Conservation (phyloP, 129 eudicot genomes). For the Flaveria trinervia region DNA sequence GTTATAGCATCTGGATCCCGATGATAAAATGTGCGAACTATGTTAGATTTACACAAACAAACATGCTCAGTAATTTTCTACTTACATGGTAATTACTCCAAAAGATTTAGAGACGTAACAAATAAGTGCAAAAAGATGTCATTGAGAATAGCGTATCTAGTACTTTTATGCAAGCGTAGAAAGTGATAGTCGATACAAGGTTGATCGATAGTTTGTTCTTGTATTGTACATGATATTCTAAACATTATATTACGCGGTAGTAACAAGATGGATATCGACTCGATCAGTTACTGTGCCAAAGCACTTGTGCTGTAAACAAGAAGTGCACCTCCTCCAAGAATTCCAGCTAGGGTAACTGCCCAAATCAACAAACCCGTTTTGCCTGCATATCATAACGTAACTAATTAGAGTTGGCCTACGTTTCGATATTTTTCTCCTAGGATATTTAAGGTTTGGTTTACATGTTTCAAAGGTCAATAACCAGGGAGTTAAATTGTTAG, state of each 20-base stretch:
- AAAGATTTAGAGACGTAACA: neutral
- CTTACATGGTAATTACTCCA: too few species aligned
- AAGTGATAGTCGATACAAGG: neutral
- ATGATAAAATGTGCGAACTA: too few species aligned
- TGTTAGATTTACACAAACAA: too few species aligned
- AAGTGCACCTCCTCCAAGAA: constrained; percentile 95
- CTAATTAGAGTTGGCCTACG: neutral
- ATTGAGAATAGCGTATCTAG: neutral
- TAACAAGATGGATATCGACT: neutral
- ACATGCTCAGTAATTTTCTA: too few species aligned
- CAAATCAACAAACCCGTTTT: constrained; percentile 79
- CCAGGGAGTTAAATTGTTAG: too few species aligned
- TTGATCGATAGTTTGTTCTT: constrained; percentile 1
- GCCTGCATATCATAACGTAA: neutral
- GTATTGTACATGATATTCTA: neutral
- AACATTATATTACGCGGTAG: neutral
- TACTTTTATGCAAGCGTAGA: neutral
- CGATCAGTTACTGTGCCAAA: constrained; percentile 63
- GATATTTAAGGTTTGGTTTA: neutral
- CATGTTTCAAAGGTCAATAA: neutral
- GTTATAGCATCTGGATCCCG: too few species aligned
- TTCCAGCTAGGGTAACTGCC: constrained; percentile 81
- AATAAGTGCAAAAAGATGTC: neutral
- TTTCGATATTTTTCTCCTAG: neutral
- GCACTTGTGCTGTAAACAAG: constrained; percentile 98